Conservation (phyloP, 805 yeast genomes). For the Candida cerambycidarum region DNA sequence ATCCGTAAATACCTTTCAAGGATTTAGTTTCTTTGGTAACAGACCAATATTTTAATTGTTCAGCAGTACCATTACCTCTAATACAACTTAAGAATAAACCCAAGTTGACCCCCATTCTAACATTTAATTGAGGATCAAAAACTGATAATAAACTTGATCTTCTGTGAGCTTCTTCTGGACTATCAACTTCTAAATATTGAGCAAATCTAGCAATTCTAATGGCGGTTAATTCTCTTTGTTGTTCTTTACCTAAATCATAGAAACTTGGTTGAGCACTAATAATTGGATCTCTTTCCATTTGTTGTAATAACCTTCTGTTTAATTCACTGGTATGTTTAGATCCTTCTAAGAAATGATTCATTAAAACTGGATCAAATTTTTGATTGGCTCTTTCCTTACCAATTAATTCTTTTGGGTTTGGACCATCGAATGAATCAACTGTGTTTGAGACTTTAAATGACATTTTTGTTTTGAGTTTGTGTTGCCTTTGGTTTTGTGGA, state of each 20-base stretch:
- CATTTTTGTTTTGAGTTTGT: background rate
- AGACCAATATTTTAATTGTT: conserved; percentile 84
- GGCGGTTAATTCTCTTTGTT: conserved; percentile 62
- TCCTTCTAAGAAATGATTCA: conserved; percentile 45
- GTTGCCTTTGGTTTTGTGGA: background rate
- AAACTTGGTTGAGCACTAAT: conserved; percentile 52
- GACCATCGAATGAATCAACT: conserved; percentile 26
- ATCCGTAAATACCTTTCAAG: conserved; percentile 59
- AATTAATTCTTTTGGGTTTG: conserved; percentile 33
- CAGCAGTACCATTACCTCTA: conserved; percentile 84
- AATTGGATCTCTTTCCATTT: conserved; percentile 67
- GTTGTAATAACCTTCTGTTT: conserved; percentile 52
- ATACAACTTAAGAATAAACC: conserved; percentile 82
- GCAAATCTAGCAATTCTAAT: conserved; percentile 61
- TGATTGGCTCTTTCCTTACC: conserved; percentile 30
- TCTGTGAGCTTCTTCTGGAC: conserved; percentile 50
- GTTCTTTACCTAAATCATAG: conserved; percentile 56
- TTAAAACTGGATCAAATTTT: conserved; percentile 34
- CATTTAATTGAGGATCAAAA: conserved; percentile 76
- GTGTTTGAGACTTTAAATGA: conserved; percentile 16
- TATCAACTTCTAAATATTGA: conserved; percentile 54
- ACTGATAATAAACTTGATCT: conserved; percentile 59
- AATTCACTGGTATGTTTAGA: conserved; percentile 40
- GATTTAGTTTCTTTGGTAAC: conserved; percentile 60
- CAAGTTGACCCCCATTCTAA: conserved; percentile 84